Evolutionary conservation across 148 eudicot species (phyloP), one percentile per base, ranked within the genome.

Genomic region (Vaccinium vitisidaea): DNA sequence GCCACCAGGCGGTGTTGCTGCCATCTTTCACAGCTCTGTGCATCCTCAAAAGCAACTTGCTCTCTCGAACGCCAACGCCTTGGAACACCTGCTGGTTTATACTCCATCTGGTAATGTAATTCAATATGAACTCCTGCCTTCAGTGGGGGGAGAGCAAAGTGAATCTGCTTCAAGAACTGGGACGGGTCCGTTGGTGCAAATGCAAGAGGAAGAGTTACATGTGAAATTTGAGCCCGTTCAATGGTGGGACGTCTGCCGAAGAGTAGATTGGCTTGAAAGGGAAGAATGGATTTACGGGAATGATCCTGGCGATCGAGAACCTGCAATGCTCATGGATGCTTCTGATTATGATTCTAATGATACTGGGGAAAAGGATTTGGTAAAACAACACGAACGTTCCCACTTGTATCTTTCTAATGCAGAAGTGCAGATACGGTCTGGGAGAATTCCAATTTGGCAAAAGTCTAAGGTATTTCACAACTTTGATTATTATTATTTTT

Each of bases 181-280:
- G 77, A 70, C 94, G 30, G 89, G 90, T 55, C 84, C 92, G 54
- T 80, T 87, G 83, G 85, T 80, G 39, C 91, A 90, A 82, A 77
- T 90, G 78, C 99, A 93, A 85, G 98, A 94, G 75, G 98, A 92
- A 79, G 98, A 94, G 71, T 86, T 91, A 65, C 88, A 86, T 86
- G 96, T 97, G 83, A 95, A 94, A 88, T 89, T 90, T 77, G 93
- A 95, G 80, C 93, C 98, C 23, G 67, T 95, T 80, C 98, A 93
- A 53, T 94, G 99, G 90, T 97, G 99, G 99, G 99, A 97, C 89
- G 99, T 97, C 48, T 97, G 99, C 78, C 93, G 99, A 84, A 92
- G 98, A 91, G 92, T 92, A 81, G 98, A 97, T 90, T 95, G 94
- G 94, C 93, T 93, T 63, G 98, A 95, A 87, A 95, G 96, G 86